Conservation (phyloP, 805 yeast genomes). For the Saturnispora mendoncae region DNA sequence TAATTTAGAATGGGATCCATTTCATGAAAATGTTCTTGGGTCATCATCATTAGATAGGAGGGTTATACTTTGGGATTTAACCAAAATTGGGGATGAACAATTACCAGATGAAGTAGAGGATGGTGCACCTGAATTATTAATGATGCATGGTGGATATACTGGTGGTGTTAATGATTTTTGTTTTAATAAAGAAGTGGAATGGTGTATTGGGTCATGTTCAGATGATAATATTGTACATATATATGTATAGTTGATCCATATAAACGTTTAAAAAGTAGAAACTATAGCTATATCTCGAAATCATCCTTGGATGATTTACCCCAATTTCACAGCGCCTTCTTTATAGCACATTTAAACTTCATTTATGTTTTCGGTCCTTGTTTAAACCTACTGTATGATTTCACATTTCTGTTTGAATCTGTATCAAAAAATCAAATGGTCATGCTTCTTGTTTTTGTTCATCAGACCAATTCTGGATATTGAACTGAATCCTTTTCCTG, state of each 20-base stretch:
- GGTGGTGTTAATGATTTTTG: constrained; percentile 66
- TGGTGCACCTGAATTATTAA: constrained; percentile 78
- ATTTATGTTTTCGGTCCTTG: neutral
- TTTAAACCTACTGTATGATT: constrained; percentile 18
- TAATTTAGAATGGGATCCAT: constrained; percentile 71
- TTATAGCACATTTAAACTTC: constrained; percentile 7
- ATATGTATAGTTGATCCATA: too few relatives aligned
- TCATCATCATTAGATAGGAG: constrained; percentile 73
- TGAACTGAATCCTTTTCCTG: constrained; percentile 26
- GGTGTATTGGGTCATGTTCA: constrained; percentile 62
- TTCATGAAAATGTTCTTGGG: constrained; percentile 66
- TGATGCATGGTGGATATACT: constrained; percentile 92
- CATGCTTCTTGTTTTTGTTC: constrained; percentile 2
- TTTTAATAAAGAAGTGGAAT: constrained; percentile 63
- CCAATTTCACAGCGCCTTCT: constrained; percentile 14
- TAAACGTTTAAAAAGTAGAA: neutral
- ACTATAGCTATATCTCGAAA: constrained; percentile 8
- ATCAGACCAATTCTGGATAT: constrained; percentile 13
- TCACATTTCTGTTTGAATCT: neutral
- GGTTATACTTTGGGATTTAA: constrained; percentile 72
- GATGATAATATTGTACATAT: constrained; percentile 54
- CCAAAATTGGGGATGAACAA: constrained; percentile 76
- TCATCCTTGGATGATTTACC: constrained; percentile 11
- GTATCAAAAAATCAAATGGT: neutral
- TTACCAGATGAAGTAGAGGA: constrained; percentile 83